phyloP scores from a whole-genome alignment of 202 grass and related monocot species.

The Bolboschoenoplectus hybrid region DNA sequence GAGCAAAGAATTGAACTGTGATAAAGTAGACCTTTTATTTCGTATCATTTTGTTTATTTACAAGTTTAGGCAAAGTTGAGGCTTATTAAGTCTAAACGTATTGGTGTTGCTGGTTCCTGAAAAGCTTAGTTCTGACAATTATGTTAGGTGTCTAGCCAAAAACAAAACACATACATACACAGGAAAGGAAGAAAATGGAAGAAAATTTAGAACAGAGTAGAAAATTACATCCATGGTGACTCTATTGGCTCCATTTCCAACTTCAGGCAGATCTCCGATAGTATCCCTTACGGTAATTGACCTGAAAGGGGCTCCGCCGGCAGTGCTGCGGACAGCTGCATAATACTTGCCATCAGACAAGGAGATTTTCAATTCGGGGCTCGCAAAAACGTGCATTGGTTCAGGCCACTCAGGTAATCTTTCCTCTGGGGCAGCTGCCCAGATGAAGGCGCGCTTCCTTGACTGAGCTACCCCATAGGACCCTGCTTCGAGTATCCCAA shows the following conservation, averaged over 20 bases:
- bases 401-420: constrained; percentile 95
- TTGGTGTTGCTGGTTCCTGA: not conserved
- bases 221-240: constrained; percentile 67
- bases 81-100: not conserved
- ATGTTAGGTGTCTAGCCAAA: not conserved
- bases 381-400: constrained; percentile 95
- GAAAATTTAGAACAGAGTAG: not conserved
- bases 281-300: constrained; percentile 94
- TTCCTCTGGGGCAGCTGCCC: constrained; percentile 90
- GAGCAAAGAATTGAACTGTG: constrained; percentile 4
- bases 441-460: constrained; percentile 97
- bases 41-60: constrained; percentile 5
- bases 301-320: constrained; percentile 83
- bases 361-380: constrained; percentile 80
- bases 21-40: not conserved
- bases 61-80: not conserved
- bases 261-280: constrained; percentile 82
- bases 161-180: not conserved
- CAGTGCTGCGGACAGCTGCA: constrained; percentile 72
- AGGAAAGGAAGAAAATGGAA: constrained; percentile 25
- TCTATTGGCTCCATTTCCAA: constrained; percentile 76
- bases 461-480: constrained; percentile 93
- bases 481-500: constrained; percentile 96
- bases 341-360: constrained; percentile 80
- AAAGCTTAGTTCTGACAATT: not conserved